These are phyloP conservation scores for Vitis vinifera DNA, from an alignment of 164 flowering plant genomes.

Conservation along the genomic window DNA sequence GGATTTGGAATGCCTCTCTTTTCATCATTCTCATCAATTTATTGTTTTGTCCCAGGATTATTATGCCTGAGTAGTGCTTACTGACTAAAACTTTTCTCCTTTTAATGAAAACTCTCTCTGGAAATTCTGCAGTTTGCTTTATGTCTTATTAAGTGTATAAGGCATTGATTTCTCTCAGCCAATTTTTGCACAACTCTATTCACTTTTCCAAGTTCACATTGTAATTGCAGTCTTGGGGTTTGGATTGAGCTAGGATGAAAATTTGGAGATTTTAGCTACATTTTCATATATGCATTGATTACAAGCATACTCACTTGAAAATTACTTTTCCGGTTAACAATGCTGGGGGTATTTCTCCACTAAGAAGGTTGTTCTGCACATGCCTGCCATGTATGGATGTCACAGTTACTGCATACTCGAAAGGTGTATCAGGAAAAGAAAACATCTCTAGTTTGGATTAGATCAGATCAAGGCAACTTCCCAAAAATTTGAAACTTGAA, in stretches of 20 bases:
- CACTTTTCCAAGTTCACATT: neutral
- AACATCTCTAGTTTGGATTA: neutral
- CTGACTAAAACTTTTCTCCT: neutral
- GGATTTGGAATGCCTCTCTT: neutral
- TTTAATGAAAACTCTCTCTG: neutral
- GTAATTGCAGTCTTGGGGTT: neutral
- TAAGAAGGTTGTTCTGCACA: slow-evolving; percentile 80
- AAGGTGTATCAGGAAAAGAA: neutral
- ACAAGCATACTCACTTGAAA: slow-evolving; percentile 58
- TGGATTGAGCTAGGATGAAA: neutral
- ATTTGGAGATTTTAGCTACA: neutral
- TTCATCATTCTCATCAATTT: neutral
- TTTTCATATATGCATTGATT: neutral
- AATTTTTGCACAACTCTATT: too few species aligned
- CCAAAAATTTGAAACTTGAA: neutral
- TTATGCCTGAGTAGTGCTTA: neutral
- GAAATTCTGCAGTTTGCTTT: too few species aligned
- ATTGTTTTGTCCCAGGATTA: neutral
- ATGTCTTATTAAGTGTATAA: too few species aligned
- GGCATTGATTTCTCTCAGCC: too few species aligned
- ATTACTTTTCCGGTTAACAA: slow-evolving; percentile 47
- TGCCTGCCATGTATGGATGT: slow-evolving; percentile 47
- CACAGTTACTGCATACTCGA: slow-evolving; percentile 4
- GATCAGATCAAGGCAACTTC: neutral
- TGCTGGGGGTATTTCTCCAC: slow-evolving; percentile 63